Percentiles rank a stretch among this genome's conserved stretches.
Conservation (phyloP, 805 yeast species). For the Wickerhamiella siamensis region DNA sequence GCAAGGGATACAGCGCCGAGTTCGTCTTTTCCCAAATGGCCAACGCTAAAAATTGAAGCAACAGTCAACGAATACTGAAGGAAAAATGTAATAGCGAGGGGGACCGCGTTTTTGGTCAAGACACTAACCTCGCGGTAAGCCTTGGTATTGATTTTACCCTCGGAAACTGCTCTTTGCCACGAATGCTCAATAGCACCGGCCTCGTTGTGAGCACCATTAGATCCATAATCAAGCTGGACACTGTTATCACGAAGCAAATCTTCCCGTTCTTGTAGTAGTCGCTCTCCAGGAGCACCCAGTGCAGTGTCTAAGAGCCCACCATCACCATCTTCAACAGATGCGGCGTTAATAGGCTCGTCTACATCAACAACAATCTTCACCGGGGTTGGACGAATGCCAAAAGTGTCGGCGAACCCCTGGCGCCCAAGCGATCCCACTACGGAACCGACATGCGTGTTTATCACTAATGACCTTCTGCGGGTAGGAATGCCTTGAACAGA, state of each 20-base stretch:
- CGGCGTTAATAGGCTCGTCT: constrained; percentile 3
- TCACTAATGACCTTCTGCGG: not conserved
- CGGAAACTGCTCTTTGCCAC: constrained; percentile 22
- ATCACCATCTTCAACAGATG: constrained; percentile 14
- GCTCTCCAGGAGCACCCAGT: constrained; percentile 19
- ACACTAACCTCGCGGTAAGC: constrained; percentile 18
- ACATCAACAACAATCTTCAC: constrained; percentile 3
- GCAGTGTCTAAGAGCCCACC: constrained; percentile 18
- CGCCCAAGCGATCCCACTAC: constrained; percentile 15
- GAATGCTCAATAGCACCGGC: constrained; percentile 15
- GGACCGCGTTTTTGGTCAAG: constrained; percentile 27
- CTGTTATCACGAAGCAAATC: constrained; percentile 19
- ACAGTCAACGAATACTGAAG: constrained; percentile 60
- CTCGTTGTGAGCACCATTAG: not conserved
- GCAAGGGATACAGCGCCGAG: constrained; percentile 75
- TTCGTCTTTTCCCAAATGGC: constrained; percentile 68
- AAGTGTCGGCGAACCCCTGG: constrained; percentile 14
- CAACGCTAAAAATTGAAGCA: constrained; percentile 67
- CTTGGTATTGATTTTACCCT: constrained; percentile 20
- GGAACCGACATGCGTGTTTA: constrained; percentile 7
- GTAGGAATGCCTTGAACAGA: not conserved
- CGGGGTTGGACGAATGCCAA: constrained; percentile 4
- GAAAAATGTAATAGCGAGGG: constrained; percentile 55
- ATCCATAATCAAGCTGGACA: not conserved
- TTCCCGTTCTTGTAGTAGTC: constrained; percentile 20